phyloP scores from a whole-genome alignment of 805 yeast genomes.

The Cyberlindnera lachancei region DNA sequence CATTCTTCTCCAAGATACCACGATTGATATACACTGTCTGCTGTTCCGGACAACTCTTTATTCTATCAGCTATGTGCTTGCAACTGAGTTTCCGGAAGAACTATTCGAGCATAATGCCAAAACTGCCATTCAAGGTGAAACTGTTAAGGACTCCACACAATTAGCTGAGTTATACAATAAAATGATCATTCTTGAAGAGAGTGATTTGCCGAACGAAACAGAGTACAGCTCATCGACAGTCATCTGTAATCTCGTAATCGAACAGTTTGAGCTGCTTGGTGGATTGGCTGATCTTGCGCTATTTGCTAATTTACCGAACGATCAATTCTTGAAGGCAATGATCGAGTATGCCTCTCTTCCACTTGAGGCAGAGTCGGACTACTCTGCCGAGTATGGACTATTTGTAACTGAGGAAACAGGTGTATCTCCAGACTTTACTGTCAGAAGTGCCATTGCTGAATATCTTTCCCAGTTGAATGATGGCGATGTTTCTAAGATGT shows the following conservation, averaged over 20 bases:
- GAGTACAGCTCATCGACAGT: slow-evolving; percentile 6
- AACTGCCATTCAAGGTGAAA: slow-evolving; percentile 5
- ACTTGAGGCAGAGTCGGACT: slow-evolving; percentile 35
- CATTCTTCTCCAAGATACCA: slow-evolving; percentile 5
- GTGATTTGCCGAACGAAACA: slow-evolving; percentile 11
- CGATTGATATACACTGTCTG: slow-evolving; percentile 8
- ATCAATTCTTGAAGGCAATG: slow-evolving; percentile 9
- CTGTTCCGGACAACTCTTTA: slow-evolving; percentile 13
- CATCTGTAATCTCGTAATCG: slow-evolving; percentile 23
- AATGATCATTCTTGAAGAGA: slow-evolving; percentile 9
- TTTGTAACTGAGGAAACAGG: slow-evolving; percentile 75
- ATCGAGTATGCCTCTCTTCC: slow-evolving; percentile 13
- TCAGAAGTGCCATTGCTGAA: slow-evolving; percentile 58
- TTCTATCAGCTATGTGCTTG: slow-evolving; percentile 11
- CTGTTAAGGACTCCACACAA: slow-evolving; percentile 11
- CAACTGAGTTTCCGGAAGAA: slow-evolving; percentile 19
- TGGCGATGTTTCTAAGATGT: slow-evolving; percentile 26
- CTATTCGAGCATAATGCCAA: slow-evolving; percentile 12
- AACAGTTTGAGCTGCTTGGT: slow-evolving; percentile 27
- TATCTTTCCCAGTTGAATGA: slow-evolving; percentile 43
- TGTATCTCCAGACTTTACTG: slow-evolving; percentile 42
- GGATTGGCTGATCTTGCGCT: slow-evolving; percentile 11
- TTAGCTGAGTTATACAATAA: slow-evolving; percentile 7
- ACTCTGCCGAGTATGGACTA: slow-evolving; percentile 54
- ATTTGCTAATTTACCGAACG: neutral